A percentile compares a stretch with the other conserved stretches of the same genome.
These are phyloP conservation scores for Yamadazyma diddensiae DNA, from an alignment of 1,139 yeast species.

Conservation along the genomic window DNA sequence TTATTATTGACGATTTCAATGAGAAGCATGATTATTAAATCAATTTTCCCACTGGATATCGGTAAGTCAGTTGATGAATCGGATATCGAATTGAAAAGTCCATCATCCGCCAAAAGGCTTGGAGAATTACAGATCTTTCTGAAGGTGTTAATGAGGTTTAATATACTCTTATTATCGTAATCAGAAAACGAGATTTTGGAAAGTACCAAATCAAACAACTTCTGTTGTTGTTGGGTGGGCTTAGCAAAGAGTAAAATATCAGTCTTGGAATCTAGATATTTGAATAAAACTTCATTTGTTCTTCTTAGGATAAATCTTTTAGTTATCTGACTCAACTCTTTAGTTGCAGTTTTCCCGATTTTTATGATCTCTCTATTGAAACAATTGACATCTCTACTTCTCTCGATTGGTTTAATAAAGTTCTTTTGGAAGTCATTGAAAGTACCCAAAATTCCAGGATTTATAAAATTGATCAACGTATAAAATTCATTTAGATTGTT, in stretches of 20 bases:
- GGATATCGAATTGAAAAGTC: constrained; percentile 23
- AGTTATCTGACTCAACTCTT: constrained; percentile 60
- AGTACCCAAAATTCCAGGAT: constrained; percentile 77
- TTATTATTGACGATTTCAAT: constrained; percentile 36
- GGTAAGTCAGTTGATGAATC: constrained; percentile 15
- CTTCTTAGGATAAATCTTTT: constrained; percentile 71
- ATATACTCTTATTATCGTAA: constrained; percentile 33
- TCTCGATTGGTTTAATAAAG: constrained; percentile 68
- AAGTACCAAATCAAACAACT: constrained; percentile 51
- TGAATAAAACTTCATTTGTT: constrained; percentile 60
- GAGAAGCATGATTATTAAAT: constrained; percentile 52
- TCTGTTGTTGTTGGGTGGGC: constrained; percentile 64
- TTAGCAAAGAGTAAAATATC: constrained; percentile 78
- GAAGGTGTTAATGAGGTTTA: constrained; percentile 70
- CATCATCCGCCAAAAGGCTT: constrained; percentile 48
- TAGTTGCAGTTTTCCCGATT: constrained; percentile 60
- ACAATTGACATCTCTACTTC: constrained; percentile 73
- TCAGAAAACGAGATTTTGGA: constrained; percentile 8
- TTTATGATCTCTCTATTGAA: constrained; percentile 45
- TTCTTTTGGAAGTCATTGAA: constrained; percentile 61
- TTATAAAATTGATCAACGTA: constrained; percentile 76
- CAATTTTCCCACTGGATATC: constrained; percentile 54
- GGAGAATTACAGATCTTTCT: constrained; percentile 88
- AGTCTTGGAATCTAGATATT: constrained; percentile 71
- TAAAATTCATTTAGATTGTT: constrained; percentile 84